Evolutionary conservation across 2,329 filamentous ascomycete genomes (phyloP).

Genomic region (Fusarium pseudonygamai): DNA sequence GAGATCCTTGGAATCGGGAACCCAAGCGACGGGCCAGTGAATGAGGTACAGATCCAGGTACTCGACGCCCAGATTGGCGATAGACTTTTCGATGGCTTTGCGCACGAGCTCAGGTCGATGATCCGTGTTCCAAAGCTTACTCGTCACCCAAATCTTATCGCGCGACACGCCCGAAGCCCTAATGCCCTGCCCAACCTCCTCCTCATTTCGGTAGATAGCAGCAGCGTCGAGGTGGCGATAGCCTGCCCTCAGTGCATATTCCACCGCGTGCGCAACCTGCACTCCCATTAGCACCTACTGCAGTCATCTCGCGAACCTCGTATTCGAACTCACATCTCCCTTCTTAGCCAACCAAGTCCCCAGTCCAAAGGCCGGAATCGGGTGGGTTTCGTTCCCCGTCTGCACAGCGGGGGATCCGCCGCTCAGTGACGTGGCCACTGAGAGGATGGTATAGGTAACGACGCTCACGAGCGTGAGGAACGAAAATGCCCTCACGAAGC

Average conservation of each 20-base stretch:
- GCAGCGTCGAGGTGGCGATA: slow-evolving; percentile 66
- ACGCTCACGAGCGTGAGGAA: slow-evolving; percentile 21
- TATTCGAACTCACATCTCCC: slow-evolving; percentile 8
- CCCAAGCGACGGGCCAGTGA: slow-evolving; percentile 42
- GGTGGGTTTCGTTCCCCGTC: neutral
- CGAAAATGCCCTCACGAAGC: slow-evolving; percentile 21
- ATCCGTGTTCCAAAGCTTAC: slow-evolving; percentile 50
- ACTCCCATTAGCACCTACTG: neutral
- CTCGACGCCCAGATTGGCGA: slow-evolving; percentile 44
- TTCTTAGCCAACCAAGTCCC: slow-evolving; percentile 48
- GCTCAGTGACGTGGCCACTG: slow-evolving; percentile 16
- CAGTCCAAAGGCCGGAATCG: slow-evolving; percentile 46
- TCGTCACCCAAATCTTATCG: slow-evolving; percentile 43
- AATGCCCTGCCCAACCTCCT: slow-evolving; percentile 59
- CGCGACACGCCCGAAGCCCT: slow-evolving; percentile 40
- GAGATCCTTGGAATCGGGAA: slow-evolving; percentile 28
- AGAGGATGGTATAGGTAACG: slow-evolving; percentile 10
- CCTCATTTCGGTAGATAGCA: slow-evolving; percentile 70
- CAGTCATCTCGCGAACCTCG: accelerated
- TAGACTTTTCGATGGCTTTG: slow-evolving; percentile 43
- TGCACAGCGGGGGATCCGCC: neutral
- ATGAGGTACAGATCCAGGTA: slow-evolving; percentile 49
- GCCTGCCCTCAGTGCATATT: slow-evolving; percentile 60
- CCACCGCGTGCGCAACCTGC: slow-evolving; percentile 56
- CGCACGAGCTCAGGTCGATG: slow-evolving; percentile 44